A percentile compares a stretch with the other conserved stretches of the same genome.
These are phyloP conservation scores for Trypanosoma scelopori DNA, from an alignment of 208 protist species.

Conservation along the genomic window DNA sequence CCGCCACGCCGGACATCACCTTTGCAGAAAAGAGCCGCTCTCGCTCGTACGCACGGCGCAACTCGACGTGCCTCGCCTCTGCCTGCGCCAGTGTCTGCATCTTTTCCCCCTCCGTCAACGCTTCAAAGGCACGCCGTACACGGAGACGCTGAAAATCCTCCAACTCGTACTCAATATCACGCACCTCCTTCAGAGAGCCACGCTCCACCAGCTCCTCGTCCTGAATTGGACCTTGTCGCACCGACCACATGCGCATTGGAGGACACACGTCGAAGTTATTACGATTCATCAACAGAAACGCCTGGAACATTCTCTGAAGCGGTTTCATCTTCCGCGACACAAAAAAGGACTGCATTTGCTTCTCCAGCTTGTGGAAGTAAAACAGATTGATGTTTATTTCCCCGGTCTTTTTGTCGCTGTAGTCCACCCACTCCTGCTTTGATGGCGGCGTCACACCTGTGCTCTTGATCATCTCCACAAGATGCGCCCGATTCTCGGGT, in stretches of 20 bases:
- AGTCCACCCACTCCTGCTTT: constrained; percentile 47
- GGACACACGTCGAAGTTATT: constrained; percentile 36
- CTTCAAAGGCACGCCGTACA: constrained; percentile 26
- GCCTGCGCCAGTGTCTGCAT: constrained; percentile 29
- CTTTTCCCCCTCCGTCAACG: constrained; percentile 40
- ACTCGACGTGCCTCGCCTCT: constrained; percentile 8
- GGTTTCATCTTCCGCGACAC: not conserved
- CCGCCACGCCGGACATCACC: constrained; percentile 46
- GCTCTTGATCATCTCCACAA: constrained; percentile 46
- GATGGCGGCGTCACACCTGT: constrained; percentile 37
- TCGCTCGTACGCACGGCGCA: constrained; percentile 34
- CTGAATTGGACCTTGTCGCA: constrained; percentile 31
- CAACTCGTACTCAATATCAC: constrained; percentile 23
- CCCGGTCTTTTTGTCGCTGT: constrained; percentile 55
- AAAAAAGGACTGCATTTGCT: constrained; percentile 19
- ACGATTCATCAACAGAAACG: constrained; percentile 27
- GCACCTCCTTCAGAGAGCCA: constrained; percentile 17
- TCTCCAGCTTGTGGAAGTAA: constrained; percentile 15
- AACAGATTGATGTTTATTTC: constrained; percentile 62
- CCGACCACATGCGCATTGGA: constrained; percentile 24
- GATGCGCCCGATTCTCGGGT: constrained; percentile 37
- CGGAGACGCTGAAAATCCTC: constrained; percentile 15
- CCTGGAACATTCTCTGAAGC: constrained; percentile 5
- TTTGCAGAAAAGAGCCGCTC: constrained; percentile 51
- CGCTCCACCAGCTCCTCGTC: constrained; percentile 36